phyloP scores from a whole-genome alignment of 176 grass and related monocot genomes.

The Juncus effusus region DNA sequence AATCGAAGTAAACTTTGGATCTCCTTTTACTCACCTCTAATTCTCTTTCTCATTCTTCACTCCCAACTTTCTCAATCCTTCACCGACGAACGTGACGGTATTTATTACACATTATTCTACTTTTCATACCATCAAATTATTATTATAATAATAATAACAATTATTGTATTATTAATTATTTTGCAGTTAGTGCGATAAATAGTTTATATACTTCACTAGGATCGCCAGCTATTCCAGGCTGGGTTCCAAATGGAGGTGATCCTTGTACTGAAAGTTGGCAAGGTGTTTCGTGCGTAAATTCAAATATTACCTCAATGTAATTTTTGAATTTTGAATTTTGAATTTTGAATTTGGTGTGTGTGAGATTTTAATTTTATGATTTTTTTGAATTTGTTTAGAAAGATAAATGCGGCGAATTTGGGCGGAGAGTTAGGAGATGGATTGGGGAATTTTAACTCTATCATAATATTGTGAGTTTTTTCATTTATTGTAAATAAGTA shows the following conservation, averaged over 20 bases:
- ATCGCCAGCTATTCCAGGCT: slow-evolving; percentile 68
- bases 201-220: slow-evolving; percentile 62
- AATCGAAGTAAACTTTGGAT: slow-evolving; percentile 14
- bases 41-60: slow-evolving; percentile 10
- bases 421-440: slow-evolving; percentile 74
- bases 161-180: slow-evolving; percentile 9
- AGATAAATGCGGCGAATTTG: slow-evolving; percentile 62
- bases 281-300: slow-evolving; percentile 60
- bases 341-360: neutral
- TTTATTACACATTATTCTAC: neutral
- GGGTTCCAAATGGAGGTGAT: slow-evolving; percentile 69
- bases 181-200: slow-evolving; percentile 86
- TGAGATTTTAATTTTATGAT: slow-evolving; percentile 17
- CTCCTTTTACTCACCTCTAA: slow-evolving; percentile 13
- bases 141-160: too few relatives aligned
- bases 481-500: neutral
- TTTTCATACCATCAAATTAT: too few relatives aligned
- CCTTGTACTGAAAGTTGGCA: slow-evolving; percentile 82
- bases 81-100: slow-evolving; percentile 26
- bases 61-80: slow-evolving; percentile 16
- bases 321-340: slow-evolving; percentile 29
- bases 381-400: slow-evolving; percentile 41
- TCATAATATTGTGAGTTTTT: slow-evolving; percentile 74
- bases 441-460: slow-evolving; percentile 74
- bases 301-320: slow-evolving; percentile 96